Percentiles rank a stretch among this genome's conserved stretches.
These are phyloP conservation scores for Salicornia ramosissima DNA, from an alignment of 148 eudicot genomes.

Conservation along the genomic window DNA sequence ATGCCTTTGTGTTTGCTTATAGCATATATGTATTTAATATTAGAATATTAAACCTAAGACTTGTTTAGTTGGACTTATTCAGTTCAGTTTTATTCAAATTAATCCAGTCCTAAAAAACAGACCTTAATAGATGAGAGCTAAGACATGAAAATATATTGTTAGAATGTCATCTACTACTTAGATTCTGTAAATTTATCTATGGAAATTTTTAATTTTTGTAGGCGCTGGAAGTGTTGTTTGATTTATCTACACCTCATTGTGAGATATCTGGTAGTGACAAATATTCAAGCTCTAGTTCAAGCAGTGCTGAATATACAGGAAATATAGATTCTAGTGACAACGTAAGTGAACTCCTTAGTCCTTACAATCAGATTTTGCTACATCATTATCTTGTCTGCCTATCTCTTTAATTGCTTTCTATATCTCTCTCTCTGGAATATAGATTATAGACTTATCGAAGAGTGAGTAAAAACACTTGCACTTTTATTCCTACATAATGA, in stretches of 20 bases:
- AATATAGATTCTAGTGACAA: conserved; percentile 37
- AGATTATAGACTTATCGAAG: background rate
- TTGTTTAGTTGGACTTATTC: too few species aligned
- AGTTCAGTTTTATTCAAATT: too few species aligned
- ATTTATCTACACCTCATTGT: conserved; percentile 52
- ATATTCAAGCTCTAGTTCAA: conserved; percentile 27
- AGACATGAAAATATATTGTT: background rate
- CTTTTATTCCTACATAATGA: background rate
- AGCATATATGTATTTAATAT: too few species aligned
- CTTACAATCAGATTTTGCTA: conserved; percentile 1
- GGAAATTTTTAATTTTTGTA: conserved; percentile 26
- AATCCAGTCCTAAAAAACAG: too few species aligned
- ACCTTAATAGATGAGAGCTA: background rate
- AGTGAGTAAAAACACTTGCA: too few species aligned
- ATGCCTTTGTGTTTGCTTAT: background rate
- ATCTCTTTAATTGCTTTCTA: background rate
- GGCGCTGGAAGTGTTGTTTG: conserved; percentile 78
- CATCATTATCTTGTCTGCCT: background rate
- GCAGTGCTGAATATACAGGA: conserved; percentile 37
- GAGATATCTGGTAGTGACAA: conserved; percentile 37
- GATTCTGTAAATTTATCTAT: background rate
- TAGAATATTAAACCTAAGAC: too few species aligned
- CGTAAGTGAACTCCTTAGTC: conserved; percentile 38
- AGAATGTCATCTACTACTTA: background rate
- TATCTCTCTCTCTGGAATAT: background rate